These are phyloP conservation scores for Hymenoscyphus fructigenus DNA, from an alignment of 2,329 filamentous ascomycete genomes.

Conservation along the genomic window DNA sequence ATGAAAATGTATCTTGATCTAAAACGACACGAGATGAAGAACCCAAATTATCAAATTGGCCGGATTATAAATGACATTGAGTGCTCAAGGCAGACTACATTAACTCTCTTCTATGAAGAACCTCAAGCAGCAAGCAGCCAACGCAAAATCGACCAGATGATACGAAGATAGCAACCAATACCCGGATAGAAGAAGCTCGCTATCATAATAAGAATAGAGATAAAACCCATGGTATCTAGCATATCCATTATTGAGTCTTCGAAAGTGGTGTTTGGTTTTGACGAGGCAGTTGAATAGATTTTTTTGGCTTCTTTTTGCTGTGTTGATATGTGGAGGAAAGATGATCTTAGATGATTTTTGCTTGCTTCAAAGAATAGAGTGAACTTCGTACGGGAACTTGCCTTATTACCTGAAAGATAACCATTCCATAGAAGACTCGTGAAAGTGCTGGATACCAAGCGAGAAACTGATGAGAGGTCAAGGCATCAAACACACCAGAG, in stretches of 20 bases:
- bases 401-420: not conserved
- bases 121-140: not conserved
- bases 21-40: no score
- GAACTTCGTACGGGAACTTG: not conserved
- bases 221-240: not conserved
- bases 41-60: no score
- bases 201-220: not conserved
- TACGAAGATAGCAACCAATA: not conserved
- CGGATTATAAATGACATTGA: no score
- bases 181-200: not conserved
- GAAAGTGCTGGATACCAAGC: not conserved
- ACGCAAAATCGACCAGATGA: not conserved
- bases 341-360: not conserved
- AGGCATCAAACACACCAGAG: not conserved
- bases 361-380: not conserved
- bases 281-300: not conserved
- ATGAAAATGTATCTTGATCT: no score
- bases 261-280: not conserved
- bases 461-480: no score
- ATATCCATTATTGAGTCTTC: not conserved
- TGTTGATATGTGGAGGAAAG: not conserved
- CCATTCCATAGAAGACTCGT: not conserved
- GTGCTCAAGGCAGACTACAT: no score
- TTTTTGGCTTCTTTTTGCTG: not conserved
- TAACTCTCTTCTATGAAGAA: not conserved